Evolutionary conservation across 306 rosid species (phyloP).

Genomic region (Heteromeles arbutifolia): DNA sequence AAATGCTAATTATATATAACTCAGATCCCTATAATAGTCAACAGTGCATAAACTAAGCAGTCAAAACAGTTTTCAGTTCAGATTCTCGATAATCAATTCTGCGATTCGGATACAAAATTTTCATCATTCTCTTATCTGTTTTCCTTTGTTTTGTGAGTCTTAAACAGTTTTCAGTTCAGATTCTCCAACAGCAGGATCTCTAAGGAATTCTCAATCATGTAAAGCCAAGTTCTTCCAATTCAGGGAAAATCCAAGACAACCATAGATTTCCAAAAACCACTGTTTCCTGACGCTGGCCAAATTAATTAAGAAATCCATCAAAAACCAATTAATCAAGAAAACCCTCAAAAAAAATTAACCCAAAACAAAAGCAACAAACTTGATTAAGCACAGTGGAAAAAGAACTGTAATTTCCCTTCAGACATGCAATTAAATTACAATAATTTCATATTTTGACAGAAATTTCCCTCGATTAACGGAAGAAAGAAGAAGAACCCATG

Average conservation of each 20-base stretch:
- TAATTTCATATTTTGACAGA: not conserved
- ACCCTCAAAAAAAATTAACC: not conserved
- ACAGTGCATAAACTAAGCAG: not conserved
- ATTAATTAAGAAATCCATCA: not conserved
- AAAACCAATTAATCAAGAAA: not conserved
- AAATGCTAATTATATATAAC: not conserved
- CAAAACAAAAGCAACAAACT: not conserved
- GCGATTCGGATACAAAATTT: too few species aligned
- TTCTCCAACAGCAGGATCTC: not conserved
- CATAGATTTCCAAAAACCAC: not conserved
- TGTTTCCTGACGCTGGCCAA: not conserved
- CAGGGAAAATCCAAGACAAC: not conserved
- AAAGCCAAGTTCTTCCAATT: not conserved
- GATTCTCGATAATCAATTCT: not conserved
- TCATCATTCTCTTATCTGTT: not conserved
- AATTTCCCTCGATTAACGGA: not conserved
- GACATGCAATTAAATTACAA: not conserved
- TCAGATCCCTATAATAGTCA: not conserved
- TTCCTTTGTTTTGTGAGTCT: not conserved
- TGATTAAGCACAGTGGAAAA: not conserved
- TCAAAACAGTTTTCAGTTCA: not conserved
- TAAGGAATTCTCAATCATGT: not conserved
- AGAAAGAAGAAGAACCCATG: not conserved
- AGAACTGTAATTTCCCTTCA: not conserved
- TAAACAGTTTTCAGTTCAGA: not conserved